These are phyloP conservation scores for Neofusicoccum cordaticola DNA, from an alignment of 2,329 filamentous ascomycete species.

Conservation along the genomic window DNA sequence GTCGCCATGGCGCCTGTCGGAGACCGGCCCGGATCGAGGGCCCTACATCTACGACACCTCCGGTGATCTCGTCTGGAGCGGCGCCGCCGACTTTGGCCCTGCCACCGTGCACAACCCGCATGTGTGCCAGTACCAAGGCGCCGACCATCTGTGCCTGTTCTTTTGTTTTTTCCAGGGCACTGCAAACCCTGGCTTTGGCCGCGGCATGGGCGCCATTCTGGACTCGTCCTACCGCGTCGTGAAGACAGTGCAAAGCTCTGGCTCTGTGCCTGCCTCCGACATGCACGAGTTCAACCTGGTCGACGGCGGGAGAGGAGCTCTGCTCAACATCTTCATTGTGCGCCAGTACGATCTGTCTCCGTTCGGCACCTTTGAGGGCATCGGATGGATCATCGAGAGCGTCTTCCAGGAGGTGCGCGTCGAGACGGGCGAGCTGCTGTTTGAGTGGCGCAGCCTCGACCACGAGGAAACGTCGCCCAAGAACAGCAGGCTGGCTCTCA, in stretches of 20 bases:
- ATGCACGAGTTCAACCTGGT: slow-evolving; percentile 54
- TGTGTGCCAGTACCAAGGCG: slow-evolving; percentile 51
- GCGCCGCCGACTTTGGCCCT: slow-evolving; percentile 48
- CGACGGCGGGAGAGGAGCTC: slow-evolving; percentile 40
- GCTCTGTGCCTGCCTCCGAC: slow-evolving; percentile 43
- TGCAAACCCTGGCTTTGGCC: slow-evolving; percentile 51
- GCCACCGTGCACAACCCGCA: slow-evolving; percentile 46
- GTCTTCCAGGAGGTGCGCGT: slow-evolving; percentile 44
- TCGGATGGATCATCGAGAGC: slow-evolving; percentile 42
- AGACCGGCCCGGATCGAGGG: slow-evolving; percentile 45
- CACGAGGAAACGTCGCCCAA: slow-evolving; percentile 34
- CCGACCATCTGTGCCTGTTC: slow-evolving; percentile 44
- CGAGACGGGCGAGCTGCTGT: slow-evolving; percentile 42
- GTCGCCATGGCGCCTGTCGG: slow-evolving; percentile 39
- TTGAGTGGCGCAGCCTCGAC: slow-evolving; percentile 59
- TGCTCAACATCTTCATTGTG: slow-evolving; percentile 38
- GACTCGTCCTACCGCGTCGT: slow-evolving; percentile 49
- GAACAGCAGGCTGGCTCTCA: neutral
- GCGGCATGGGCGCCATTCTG: slow-evolving; percentile 53
- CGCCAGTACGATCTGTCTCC: slow-evolving; percentile 32
- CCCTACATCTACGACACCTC: slow-evolving; percentile 52
- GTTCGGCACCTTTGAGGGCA: slow-evolving; percentile 28
- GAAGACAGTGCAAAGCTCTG: slow-evolving; percentile 40
- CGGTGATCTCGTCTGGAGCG: slow-evolving; percentile 48
- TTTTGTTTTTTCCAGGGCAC: slow-evolving; percentile 47